phyloP scores from a whole-genome alignment of 257 asterid species.

The Plantago elongata region DNA sequence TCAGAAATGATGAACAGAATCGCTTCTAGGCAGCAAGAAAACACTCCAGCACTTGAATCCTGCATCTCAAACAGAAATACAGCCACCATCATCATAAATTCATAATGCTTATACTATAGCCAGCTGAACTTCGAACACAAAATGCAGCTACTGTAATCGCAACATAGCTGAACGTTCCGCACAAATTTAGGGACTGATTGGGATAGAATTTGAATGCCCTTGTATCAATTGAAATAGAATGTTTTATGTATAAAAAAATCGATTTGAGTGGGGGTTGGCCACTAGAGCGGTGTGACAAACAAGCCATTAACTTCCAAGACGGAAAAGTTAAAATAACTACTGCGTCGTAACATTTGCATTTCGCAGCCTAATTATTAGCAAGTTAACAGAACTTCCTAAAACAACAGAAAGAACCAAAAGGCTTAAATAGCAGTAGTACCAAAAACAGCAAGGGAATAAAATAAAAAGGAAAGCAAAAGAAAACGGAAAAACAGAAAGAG shows the following conservation, averaged over 20 bases:
- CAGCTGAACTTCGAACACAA: background rate
- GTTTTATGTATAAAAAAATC: no score
- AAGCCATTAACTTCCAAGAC: slow-evolving; percentile 4
- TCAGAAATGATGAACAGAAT: slow-evolving; percentile 22
- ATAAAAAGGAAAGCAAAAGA: no score
- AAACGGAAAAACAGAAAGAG: no score
- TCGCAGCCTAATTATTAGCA: background rate
- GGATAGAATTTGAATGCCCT: no score
- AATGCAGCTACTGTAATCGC: background rate
- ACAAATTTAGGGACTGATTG: no score
- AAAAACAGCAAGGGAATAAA: no score
- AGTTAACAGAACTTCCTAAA: background rate
- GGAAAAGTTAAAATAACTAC: slow-evolving; percentile 6
- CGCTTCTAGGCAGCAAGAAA: slow-evolving; percentile 27
- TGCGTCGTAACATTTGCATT: background rate
- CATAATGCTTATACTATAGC: background rate
- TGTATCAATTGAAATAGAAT: no score
- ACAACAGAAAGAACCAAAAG: background rate
- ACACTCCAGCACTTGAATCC: slow-evolving; percentile 26
- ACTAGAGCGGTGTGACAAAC: no score
- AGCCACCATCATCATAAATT: background rate
- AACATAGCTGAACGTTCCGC: background rate
- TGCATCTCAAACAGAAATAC: slow-evolving; percentile 13
- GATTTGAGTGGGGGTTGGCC: no score
- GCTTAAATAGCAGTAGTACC: background rate